phyloP scores from a whole-genome alignment of 2,329 filamentous ascomycete genomes.

The Chaetomium globosum region DNA sequence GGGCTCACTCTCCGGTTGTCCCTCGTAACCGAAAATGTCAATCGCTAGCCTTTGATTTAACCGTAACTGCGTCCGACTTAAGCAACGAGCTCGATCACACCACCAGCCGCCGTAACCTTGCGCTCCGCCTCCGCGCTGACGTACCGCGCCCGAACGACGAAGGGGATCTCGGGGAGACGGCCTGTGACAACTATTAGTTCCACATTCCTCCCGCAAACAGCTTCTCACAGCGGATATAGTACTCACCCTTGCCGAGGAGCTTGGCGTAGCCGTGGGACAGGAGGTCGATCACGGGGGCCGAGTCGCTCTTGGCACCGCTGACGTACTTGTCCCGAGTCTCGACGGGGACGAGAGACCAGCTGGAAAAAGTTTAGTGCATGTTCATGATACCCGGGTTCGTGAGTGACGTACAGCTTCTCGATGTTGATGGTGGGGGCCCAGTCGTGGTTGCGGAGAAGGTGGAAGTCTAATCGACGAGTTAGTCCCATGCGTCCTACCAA shows the following conservation, averaged over 20 bases:
- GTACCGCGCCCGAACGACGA: constrained; percentile 94
- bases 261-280: constrained; percentile 97
- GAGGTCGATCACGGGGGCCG: constrained; percentile 96
- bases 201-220: not conserved
- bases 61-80: constrained; percentile 51
- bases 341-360: constrained; percentile 92
- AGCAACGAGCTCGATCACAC: constrained; percentile 93
- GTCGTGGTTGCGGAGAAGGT: constrained; percentile 92
- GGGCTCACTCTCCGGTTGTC: constrained; percentile 35
- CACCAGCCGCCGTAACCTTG: constrained; percentile 98
- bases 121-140: constrained; percentile 95
- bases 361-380: constrained; percentile 43
- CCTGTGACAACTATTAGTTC: constrained; percentile 43
- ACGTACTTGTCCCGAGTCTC: constrained; percentile 95
- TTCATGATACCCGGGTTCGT: not conserved
- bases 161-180: constrained; percentile 85
- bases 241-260: constrained; percentile 84
- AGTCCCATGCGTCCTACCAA: constrained; percentile 16
- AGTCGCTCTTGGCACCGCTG: constrained; percentile 76
- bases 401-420: constrained; percentile 74
- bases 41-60: constrained; percentile 38
- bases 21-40: constrained; percentile 38
- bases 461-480: constrained; percentile 66
- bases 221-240: not conserved
- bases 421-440: constrained; percentile 99